phyloP scores from a whole-genome alignment of 2,329 filamentous ascomycete species.

The Passalora sequoiae region DNA sequence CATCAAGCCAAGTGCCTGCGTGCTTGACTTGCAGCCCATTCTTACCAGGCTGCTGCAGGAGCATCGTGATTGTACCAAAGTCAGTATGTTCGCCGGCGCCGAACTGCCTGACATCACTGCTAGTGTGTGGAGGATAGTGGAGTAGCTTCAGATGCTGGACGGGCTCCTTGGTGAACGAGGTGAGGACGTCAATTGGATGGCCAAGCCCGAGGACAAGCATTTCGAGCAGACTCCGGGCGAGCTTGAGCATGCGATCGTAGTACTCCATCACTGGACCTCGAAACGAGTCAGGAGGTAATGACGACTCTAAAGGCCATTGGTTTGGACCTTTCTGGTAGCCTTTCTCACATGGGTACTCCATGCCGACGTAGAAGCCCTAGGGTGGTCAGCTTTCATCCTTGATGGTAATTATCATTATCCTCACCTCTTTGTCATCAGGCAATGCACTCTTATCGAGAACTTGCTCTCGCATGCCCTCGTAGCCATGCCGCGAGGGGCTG shows the following conservation, averaged over 20 bases:
- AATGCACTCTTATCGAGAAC: slow-evolving; percentile 17
- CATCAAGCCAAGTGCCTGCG: slow-evolving; percentile 39
- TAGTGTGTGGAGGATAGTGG: slow-evolving; percentile 22
- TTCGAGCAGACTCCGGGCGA: slow-evolving; percentile 20
- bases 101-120: slow-evolving; percentile 18
- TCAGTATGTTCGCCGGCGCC: slow-evolving; percentile 22
- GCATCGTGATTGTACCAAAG: slow-evolving; percentile 46
- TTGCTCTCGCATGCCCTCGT: slow-evolving; percentile 17
- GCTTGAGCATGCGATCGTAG: slow-evolving; percentile 18
- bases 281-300: slow-evolving; percentile 32
- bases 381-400: too few relatives aligned
- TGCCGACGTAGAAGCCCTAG: slow-evolving; percentile 30
- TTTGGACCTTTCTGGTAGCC: slow-evolving; percentile 36
- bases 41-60: slow-evolving; percentile 42
- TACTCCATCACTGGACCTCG: slow-evolving; percentile 16
- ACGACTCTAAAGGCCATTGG: slow-evolving; percentile 41
- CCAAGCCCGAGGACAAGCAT: slow-evolving; percentile 21
- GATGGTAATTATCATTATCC: not conserved
- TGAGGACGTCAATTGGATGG: slow-evolving; percentile 18
- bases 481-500: slow-evolving; percentile 20
- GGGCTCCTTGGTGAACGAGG: slow-evolving; percentile 26
- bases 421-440: slow-evolving; percentile 22
- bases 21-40: slow-evolving; percentile 41
- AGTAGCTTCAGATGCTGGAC: slow-evolving; percentile 28
- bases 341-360: slow-evolving; percentile 23